Base-by-base conservation (phyloP, 345 rosid species). In the Sapria himalayana region DNA sequence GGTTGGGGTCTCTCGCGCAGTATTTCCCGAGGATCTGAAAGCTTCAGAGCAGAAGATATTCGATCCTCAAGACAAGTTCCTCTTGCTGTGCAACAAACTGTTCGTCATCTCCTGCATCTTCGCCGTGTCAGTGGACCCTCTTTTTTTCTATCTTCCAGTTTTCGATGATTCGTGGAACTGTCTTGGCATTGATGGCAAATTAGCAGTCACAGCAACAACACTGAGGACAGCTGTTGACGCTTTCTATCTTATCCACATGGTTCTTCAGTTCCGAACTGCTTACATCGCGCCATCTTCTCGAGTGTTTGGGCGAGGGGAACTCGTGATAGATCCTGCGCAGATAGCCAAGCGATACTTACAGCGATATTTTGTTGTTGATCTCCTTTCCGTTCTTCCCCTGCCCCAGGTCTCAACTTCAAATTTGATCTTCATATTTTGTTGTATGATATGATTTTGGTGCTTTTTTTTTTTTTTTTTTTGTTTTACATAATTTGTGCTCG, bases 371-470 rank as follows among this genome's bases (percentile, higher is more conserved):
- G 55, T 82, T 43, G 23, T 82, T 41, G 98, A 89, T 55, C 71
- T 89, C 46, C 93, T 89, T 44, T 70, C 98, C 3, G 68, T 82
- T 47, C 54, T 89, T 43, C 98, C 98, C 18, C 60, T 89, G 40
- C 98, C 98, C 40, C 98, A 89, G 93, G 98, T 86, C 48, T 32
- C n/a, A n/a, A n/a, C n/a, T n/a, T n/a, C n/a, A n/a, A n/a, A n/a
- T n/a, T n/a, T n/a, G n/a, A n/a, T n/a, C n/a, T n/a, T n/a, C n/a
- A n/a, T n/a, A n/a, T n/a, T n/a, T n/a, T n/a, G n/a, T n/a, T n/a
- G n/a, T n/a, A n/a, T n/a, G n/a, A n/a, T n/a, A n/a, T n/a, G n/a
- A n/a, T n/a, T n/a, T n/a, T n/a, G n/a, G n/a, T n/a, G n/a, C n/a
- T n/a, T n/a, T n/a, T n/a, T n/a, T n/a, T n/a, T n/a, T n/a, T n/a